phyloP scores from a whole-genome alignment of 1,284 basidiomycete genomes.

The Bondarzewia mesenterica region DNA sequence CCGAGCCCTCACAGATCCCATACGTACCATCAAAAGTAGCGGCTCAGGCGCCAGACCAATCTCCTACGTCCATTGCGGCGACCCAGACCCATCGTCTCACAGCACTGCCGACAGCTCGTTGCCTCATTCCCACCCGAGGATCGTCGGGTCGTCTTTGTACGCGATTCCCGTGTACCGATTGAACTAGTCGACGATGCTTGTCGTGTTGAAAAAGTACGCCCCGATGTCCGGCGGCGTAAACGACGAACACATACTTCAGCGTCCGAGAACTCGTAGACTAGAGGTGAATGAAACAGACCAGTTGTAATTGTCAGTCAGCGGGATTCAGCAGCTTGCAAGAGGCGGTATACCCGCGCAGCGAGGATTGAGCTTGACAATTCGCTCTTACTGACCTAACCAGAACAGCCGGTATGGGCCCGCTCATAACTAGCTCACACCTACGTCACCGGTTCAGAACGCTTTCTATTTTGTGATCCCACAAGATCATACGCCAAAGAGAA shows the following conservation, averaged over 20 bases:
- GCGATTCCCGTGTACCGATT: conserved; percentile 20
- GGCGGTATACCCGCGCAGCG: conserved; percentile 23
- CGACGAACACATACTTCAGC: conserved; percentile 7
- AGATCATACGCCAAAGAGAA: too few species aligned
- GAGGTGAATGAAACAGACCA: conserved; percentile 9
- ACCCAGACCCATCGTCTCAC: conserved; percentile 18
- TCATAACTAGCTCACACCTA: too few species aligned
- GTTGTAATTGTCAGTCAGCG: conserved; percentile 23
- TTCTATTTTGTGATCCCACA: too few species aligned
- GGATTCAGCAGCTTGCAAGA: conserved; percentile 22
- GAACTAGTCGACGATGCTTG: conserved; percentile 17
- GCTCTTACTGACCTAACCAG: too few species aligned
- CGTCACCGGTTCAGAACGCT: too few species aligned
- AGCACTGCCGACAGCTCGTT: conserved; percentile 24
- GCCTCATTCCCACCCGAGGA: conserved; percentile 27
- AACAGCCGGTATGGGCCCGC: too few species aligned
- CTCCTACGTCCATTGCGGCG: conserved; percentile 24
- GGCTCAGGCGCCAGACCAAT: conserved; percentile 26
- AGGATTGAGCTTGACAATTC: too few species aligned
- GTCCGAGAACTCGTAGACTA: not conserved
- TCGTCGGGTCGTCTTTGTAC: conserved; percentile 21
- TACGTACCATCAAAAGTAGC: conserved; percentile 14
- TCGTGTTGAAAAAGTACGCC: conserved; percentile 19
- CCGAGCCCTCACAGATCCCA: conserved; percentile 12
- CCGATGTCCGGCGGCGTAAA: conserved; percentile 18